A percentile compares a stretch with the other conserved stretches of the same genome.
These are phyloP conservation scores for Microbotryomycetes sp. DNA, from an alignment of 1,284 basidiomycete genomes.

Conservation along the genomic window DNA sequence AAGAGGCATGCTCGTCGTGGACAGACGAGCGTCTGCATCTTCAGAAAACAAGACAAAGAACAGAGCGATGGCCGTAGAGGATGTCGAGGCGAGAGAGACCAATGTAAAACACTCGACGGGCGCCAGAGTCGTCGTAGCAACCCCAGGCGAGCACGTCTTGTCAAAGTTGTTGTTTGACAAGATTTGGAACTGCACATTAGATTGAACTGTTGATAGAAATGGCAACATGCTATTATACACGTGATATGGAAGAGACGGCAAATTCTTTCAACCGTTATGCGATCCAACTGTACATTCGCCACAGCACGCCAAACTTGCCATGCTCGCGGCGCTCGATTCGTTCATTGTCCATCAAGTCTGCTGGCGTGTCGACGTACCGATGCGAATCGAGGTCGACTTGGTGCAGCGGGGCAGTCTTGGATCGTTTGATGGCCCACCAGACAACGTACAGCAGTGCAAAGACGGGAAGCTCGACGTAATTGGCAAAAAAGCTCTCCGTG, in stretches of 20 bases:
- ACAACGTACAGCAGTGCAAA: constrained; percentile 21
- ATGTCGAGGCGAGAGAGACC: constrained; percentile 2
- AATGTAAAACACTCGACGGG: constrained; percentile 7
- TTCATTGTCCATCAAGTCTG: constrained; percentile 5
- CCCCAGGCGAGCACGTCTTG: constrained; percentile 12
- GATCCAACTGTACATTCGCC: constrained; percentile 16
- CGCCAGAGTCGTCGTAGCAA: constrained; percentile 12
- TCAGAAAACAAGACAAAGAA: constrained; percentile 2
- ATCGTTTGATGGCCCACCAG: constrained; percentile 18
- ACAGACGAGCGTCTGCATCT: constrained; percentile 9
- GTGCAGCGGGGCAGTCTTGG: constrained; percentile 3
- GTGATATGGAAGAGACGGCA: neutral
- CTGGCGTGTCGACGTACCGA: constrained; percentile 1
- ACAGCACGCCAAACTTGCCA: constrained; percentile 12
- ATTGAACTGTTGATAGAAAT: neutral
- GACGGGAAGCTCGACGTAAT: constrained; percentile 29
- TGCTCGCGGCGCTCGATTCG: constrained; percentile 2
- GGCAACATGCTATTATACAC: neutral
- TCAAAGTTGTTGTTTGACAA: constrained; percentile 9
- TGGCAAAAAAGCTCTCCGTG: constrained; percentile 30
- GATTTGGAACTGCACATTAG: constrained; percentile 17
- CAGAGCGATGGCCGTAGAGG: constrained; percentile 13
- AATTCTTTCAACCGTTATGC: too few relatives aligned
- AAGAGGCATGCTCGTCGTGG: constrained; percentile 26
- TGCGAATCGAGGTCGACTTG: constrained; percentile 27